A percentile compares a stretch with the other conserved stretches of the same genome.
Conservation (phyloP, 257 asterid species). For the Ligustrum vulgare region DNA sequence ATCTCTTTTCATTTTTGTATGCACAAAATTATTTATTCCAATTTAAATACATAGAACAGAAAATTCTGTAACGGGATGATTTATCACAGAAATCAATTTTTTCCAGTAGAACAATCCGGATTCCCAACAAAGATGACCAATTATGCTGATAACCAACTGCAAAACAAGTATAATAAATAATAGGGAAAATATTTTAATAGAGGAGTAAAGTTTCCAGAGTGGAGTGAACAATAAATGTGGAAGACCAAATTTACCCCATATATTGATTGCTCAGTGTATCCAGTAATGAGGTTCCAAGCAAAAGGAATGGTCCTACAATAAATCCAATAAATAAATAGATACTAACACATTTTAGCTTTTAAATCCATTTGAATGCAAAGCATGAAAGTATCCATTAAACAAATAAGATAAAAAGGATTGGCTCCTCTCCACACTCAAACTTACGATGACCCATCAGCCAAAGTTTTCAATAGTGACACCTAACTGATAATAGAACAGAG, state of each 20-base stretch:
- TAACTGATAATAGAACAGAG: not conserved
- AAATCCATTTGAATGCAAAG: conserved; percentile 1
- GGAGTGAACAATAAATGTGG: not conserved
- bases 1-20: no score
- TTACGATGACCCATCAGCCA: not conserved
- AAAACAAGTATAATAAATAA: conserved; percentile 25
- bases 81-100: no score
- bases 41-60: no score
- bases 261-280: conserved; percentile 79
- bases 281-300: conserved; percentile 96
- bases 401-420: not conserved
- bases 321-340: conserved; percentile 17
- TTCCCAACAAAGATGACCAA: no score
- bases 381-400: conserved; percentile 10
- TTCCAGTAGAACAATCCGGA: no score
- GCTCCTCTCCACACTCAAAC: not conserved
- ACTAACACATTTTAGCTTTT: not conserved
- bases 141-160: conserved; percentile 68
- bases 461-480: not conserved
- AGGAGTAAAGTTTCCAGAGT: conserved; percentile 9
- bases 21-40: no score
- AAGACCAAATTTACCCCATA: conserved; percentile 59
- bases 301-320: conserved; percentile 84
- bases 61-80: no score
- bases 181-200: not conserved